A percentile compares a stretch with the other conserved stretches of the same genome.
Evolutionary conservation across 1,139 yeast species (phyloP).

Genomic region (Arxiozyma heterogenica): DNA sequence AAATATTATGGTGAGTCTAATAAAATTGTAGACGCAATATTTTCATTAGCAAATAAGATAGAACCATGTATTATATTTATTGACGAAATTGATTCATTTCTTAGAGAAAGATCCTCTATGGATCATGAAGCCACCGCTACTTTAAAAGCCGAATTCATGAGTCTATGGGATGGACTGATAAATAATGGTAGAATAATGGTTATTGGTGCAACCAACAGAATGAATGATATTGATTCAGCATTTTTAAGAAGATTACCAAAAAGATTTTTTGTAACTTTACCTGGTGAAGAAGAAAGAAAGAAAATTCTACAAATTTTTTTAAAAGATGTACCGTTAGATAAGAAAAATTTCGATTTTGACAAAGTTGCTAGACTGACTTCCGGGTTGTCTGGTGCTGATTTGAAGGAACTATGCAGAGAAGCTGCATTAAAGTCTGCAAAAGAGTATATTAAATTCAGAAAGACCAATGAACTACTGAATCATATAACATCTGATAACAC

Average conservation of each 20-base stretch:
- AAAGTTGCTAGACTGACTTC: slow-evolving; percentile 54
- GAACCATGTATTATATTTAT: slow-evolving; percentile 94
- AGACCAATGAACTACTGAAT: slow-evolving; percentile 17
- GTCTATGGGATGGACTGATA: slow-evolving; percentile 88
- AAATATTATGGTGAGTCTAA: slow-evolving; percentile 98
- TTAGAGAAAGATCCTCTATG: slow-evolving; percentile 71
- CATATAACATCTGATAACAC: slow-evolving; percentile 3
- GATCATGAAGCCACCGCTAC: slow-evolving; percentile 97
- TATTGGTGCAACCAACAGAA: slow-evolving; percentile 92
- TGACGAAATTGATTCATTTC: slow-evolving; percentile 91
- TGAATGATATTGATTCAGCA: slow-evolving; percentile 85
- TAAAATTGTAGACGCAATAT: slow-evolving; percentile 87
- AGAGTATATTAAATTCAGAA: slow-evolving; percentile 53
- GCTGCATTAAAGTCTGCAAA: slow-evolving; percentile 88
- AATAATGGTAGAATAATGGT: slow-evolving; percentile 73
- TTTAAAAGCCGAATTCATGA: slow-evolving; percentile 95
- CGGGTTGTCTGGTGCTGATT: slow-evolving; percentile 84
- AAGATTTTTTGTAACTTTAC: slow-evolving; percentile 71
- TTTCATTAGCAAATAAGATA: slow-evolving; percentile 78
- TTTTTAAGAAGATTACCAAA: slow-evolving; percentile 90
- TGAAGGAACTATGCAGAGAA: slow-evolving; percentile 83
- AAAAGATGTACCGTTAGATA: slow-evolving; percentile 52
- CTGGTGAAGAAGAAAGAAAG: slow-evolving; percentile 57
- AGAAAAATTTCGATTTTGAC: slow-evolving; percentile 49
- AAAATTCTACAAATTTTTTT: slow-evolving; percentile 62